Evolutionary conservation across 345 rosid genomes (phyloP).

Genomic region (Lepidium aucheri): DNA sequence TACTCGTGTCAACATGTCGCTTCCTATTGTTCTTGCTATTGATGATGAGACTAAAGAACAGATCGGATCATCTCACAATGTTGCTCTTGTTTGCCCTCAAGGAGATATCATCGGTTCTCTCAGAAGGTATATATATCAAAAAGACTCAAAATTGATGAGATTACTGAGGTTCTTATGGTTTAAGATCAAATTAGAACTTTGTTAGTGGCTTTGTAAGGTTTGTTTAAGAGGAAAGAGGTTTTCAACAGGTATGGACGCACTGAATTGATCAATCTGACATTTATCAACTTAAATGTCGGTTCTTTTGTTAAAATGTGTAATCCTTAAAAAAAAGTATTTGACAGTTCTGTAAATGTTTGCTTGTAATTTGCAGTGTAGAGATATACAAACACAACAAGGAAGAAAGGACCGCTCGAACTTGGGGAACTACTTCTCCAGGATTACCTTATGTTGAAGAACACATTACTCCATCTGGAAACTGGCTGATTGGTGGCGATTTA

Average conservation of each 20-base stretch:
- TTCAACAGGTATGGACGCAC: neutral
- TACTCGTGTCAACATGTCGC: slow-evolving; percentile 72
- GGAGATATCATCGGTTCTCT: slow-evolving; percentile 65
- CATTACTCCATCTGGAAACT: slow-evolving; percentile 70
- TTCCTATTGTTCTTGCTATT: slow-evolving; percentile 91
- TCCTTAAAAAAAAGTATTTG: neutral
- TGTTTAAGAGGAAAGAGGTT: neutral
- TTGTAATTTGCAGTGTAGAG: slow-evolving; percentile 49
- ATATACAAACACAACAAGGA: slow-evolving; percentile 90
- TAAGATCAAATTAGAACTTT: neutral
- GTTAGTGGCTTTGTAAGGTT: neutral
- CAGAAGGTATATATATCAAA: slow-evolving; percentile 35
- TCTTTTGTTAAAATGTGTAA: neutral
- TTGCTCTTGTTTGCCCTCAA: slow-evolving; percentile 50
- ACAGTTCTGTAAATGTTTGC: neutral
- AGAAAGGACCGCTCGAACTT: slow-evolving; percentile 85
- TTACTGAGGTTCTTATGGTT: neutral
- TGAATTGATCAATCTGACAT: neutral
- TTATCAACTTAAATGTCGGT: neutral
- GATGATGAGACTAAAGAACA: slow-evolving; percentile 66
- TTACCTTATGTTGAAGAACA: slow-evolving; percentile 84
- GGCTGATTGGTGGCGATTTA: slow-evolving; percentile 93
- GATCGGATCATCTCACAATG: slow-evolving; percentile 48
- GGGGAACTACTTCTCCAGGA: slow-evolving; percentile 92
- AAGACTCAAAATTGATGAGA: neutral